Base-by-base conservation (phyloP, 2,329 filamentous ascomycete species). In the Curvularia sp. region DNA sequence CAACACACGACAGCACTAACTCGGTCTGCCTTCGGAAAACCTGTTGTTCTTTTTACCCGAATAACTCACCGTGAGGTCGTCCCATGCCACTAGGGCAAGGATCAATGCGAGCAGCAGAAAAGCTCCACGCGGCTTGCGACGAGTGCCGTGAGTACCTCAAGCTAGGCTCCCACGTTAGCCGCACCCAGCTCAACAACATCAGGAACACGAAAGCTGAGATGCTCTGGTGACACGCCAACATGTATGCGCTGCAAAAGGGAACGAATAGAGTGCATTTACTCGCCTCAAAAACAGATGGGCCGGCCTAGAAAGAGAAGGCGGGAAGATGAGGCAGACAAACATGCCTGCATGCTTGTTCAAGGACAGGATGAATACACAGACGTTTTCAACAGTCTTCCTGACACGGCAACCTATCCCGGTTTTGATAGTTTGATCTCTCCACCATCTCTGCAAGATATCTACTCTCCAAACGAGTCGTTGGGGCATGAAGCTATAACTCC, bases 191-290 rank as follows among this genome's bases (percentile, higher is more conserved):
- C 59, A 54, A 55, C 45, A 30, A 10, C 21, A 39, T 15, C 49
- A 82, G 80, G 81, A 51, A 72, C 71, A 15, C 78, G 80, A 58
- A 84, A 84, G 66, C 65, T 83, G 43, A 83, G 82, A 69, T 84
- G 82, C 67, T 77, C 77, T 1, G 78, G 80, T 27, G 74, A 79
- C 18, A 67, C 65, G n/a, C 79, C 79, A 3, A 60, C 53, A 39
- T 83, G 82, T 62, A 65, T 66, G 18, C 72, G 82, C 50, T 83
- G 82, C 60, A 59, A 62, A 18, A 65, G 68, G 39, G 80, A 83
- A 48, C 63, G 61, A 3, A 74, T 82, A 13, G 47, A 49, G 15
- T 84, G 82, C 64, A 52, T 79, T 25, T 84, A 83, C 65, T 82
- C 80, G 23, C 69, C 71, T 2, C 80, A 80, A 51, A 83, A 82